Evolutionary conservation across 2,329 filamentous ascomycete genomes (phyloP).

Genomic region (Tolypocladium inflatum): DNA sequence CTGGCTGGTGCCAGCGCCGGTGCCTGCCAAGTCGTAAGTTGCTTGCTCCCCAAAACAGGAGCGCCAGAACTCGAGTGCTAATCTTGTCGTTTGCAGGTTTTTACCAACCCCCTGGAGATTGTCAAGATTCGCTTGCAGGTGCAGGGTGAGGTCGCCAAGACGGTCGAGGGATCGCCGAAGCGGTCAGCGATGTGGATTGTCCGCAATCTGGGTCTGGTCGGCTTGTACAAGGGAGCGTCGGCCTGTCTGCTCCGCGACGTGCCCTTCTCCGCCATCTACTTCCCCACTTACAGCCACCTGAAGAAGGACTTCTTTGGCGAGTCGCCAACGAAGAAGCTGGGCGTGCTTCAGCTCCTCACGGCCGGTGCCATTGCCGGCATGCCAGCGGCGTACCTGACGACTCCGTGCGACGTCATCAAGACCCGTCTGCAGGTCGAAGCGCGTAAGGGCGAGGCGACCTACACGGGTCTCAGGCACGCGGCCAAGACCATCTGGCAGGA

Average conservation of each 20-base stretch:
- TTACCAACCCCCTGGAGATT: conserved; percentile 96
- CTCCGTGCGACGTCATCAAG: conserved; percentile 98
- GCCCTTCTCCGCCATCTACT: conserved; percentile 97
- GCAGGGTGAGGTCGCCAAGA: conserved; percentile 91
- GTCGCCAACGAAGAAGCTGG: conserved; percentile 74
- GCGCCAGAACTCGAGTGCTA: not conserved
- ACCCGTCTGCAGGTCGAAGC: conserved; percentile 95
- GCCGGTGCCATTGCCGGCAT: conserved; percentile 92
- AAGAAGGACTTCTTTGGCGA: conserved; percentile 95
- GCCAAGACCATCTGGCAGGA: conserved; percentile 77
- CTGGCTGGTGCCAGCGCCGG: conserved; percentile 84
- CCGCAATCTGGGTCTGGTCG: conserved; percentile 84
- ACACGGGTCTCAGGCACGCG: conserved; percentile 79
- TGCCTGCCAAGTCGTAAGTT: conserved; percentile 84
- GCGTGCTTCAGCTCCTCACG: conserved; percentile 81
- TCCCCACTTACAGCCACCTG: conserved; percentile 90
- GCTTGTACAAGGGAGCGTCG: conserved; percentile 92
- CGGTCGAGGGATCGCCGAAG: conserved; percentile 68
- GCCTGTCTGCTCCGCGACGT: conserved; percentile 93
- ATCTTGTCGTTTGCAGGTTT: conserved; percentile 48
- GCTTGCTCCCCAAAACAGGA: conserved; percentile 1
- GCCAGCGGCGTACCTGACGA: conserved; percentile 90
- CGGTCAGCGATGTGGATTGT: conserved; percentile 98
- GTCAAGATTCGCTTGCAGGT: conserved; percentile 98
- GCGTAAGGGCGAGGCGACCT: conserved; percentile 83